A percentile compares a stretch with the other conserved stretches of the same genome.
phyloP scores from a whole-genome alignment of 495 filamentous ascomycete species.

The Penicillium cataractarum region DNA sequence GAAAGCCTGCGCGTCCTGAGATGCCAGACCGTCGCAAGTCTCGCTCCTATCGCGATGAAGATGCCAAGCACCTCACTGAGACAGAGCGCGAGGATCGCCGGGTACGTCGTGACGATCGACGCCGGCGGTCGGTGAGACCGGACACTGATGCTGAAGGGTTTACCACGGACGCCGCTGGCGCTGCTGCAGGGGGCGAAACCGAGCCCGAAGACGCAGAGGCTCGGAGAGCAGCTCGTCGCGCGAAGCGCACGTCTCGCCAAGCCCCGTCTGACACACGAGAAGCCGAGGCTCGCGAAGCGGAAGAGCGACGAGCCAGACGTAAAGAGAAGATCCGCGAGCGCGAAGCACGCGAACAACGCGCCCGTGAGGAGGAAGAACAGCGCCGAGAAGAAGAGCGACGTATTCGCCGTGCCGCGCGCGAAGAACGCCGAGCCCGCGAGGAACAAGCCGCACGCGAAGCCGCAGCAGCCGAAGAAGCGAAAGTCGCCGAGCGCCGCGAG shows the following conservation, averaged over 20 bases:
- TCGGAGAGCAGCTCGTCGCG: slow-evolving; percentile 53
- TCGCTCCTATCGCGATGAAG: slow-evolving; percentile 45
- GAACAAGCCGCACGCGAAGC: slow-evolving; percentile 52
- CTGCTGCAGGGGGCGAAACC: slow-evolving; percentile 37
- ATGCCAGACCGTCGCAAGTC: slow-evolving; percentile 45
- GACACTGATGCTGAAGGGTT: slow-evolving; percentile 51
- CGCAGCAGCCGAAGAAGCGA: slow-evolving; percentile 46
- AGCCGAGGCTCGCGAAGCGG: slow-evolving; percentile 44
- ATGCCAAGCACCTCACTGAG: slow-evolving; percentile 38
- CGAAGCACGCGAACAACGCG: slow-evolving; percentile 44
- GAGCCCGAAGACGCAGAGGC: slow-evolving; percentile 57
- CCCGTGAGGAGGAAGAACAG: slow-evolving; percentile 54
- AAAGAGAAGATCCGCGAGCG: slow-evolving; percentile 46
- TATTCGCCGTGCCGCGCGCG: slow-evolving; percentile 50
- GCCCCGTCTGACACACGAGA: slow-evolving; percentile 43
- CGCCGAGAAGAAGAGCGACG: slow-evolving; percentile 49
- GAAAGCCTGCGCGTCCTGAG: slow-evolving; percentile 43
- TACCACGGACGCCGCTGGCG: slow-evolving; percentile 42
- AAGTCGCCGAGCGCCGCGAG: slow-evolving; percentile 45
- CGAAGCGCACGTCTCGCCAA: slow-evolving; percentile 43
- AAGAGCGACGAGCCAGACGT: slow-evolving; percentile 47
- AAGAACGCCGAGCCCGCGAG: slow-evolving; percentile 50
- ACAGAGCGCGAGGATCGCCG: slow-evolving; percentile 50
- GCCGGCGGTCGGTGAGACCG: slow-evolving; percentile 42
- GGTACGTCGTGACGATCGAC: slow-evolving; percentile 46